Percentiles rank a stretch among this genome's conserved stretches.
phyloP scores from a whole-genome alignment of 2,329 filamentous ascomycete genomes.

The Cyphellophora attinorum region DNA sequence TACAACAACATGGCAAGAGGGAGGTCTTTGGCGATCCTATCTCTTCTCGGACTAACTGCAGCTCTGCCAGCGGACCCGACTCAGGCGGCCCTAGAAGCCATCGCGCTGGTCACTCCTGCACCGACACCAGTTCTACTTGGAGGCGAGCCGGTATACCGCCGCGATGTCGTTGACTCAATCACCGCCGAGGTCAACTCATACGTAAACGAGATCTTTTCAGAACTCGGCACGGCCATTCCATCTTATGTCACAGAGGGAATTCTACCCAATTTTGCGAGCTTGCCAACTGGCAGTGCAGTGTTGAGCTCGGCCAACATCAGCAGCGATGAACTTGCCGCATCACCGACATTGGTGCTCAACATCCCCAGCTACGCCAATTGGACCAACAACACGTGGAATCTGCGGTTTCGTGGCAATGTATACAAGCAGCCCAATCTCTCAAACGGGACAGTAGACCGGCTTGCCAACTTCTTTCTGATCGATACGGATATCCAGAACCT shows the following conservation, averaged over 20 bases:
- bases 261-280: conserved; percentile 57
- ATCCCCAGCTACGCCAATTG: conserved; percentile 66
- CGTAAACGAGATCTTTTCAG: conserved; percentile 30
- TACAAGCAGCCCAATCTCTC: conserved; percentile 67
- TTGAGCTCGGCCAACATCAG: conserved; percentile 52
- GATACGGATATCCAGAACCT: conserved; percentile 53
- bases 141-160: conserved; percentile 31
- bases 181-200: conserved; percentile 26
- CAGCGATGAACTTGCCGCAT: conserved; percentile 48
- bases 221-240: conserved; percentile 47
- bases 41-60: background rate
- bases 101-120: conserved; percentile 40
- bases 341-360: conserved; percentile 62
- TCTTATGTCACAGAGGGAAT: conserved; percentile 55
- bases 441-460: conserved; percentile 53
- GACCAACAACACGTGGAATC: conserved; percentile 67
- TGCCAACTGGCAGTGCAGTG: conserved; percentile 54
- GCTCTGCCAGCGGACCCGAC: background rate
- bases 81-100: background rate
- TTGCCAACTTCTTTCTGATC: conserved; percentile 63
- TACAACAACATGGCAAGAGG: too few species aligned
- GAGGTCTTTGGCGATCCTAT: too few species aligned
- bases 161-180: conserved; percentile 43
- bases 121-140: conserved; percentile 29
- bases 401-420: conserved; percentile 70